phyloP scores from a whole-genome alignment of 2,329 filamentous ascomycete genomes.

The Fusarium floridanum region DNA sequence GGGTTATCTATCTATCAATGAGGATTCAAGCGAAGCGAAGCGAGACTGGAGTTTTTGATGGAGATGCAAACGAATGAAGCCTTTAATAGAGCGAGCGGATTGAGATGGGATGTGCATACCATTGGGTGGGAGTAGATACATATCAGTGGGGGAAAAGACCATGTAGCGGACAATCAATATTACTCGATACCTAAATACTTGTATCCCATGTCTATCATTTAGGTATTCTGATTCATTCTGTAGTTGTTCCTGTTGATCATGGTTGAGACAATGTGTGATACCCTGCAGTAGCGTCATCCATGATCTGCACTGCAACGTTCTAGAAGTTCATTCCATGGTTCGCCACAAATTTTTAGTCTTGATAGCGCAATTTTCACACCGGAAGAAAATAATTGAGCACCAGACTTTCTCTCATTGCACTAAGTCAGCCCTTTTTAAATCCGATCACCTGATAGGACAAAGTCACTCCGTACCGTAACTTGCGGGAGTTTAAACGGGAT shows the following conservation, averaged over 20 bases:
- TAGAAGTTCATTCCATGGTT: slow-evolving; percentile 5
- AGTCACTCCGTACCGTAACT: neutral
- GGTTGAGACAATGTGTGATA: slow-evolving; percentile 2
- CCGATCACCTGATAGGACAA: slow-evolving; percentile 33
- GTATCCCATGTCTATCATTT: neutral
- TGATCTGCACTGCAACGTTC: neutral
- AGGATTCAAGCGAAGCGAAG: neutral
- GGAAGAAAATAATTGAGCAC: neutral
- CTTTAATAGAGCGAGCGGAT: slow-evolving; percentile 20
- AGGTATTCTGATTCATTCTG: neutral
- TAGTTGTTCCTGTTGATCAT: neutral
- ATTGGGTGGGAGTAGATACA: slow-evolving; percentile 25
- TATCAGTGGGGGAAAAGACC: slow-evolving; percentile 18
- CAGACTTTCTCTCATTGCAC: slow-evolving; percentile 7
- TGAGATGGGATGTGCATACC: slow-evolving; percentile 2
- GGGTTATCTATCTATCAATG: slow-evolving; percentile 5
- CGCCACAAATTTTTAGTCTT: slow-evolving; percentile 33
- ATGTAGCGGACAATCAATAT: slow-evolving; percentile 26
- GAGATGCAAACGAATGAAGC: neutral
- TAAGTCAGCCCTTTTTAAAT: neutral
- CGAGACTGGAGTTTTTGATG: slow-evolving; percentile 14
- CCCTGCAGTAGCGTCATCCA: slow-evolving; percentile 13
- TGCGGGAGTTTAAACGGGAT: neutral
- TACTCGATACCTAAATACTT: neutral
- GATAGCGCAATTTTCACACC: slow-evolving; percentile 12